Percentiles rank a stretch among this genome's conserved stretches.
These are phyloP conservation scores for Mayamaea pseudoterrestris DNA, from an alignment of 108 stramenopile genomes.

Conservation along the genomic window DNA sequence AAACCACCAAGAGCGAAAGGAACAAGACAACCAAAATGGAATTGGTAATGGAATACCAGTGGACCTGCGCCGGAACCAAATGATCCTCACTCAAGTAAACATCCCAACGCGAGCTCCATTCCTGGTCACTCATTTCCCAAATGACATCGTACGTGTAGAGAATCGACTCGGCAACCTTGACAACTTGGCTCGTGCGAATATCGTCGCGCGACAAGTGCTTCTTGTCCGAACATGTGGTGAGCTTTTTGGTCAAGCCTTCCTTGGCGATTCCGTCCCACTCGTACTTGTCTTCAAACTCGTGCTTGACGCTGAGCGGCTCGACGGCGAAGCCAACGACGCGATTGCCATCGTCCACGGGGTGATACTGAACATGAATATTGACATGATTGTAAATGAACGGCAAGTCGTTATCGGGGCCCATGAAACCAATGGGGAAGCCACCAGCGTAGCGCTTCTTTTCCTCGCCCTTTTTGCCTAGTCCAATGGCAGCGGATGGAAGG, in stretches of 20 bases:
- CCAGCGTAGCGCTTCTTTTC: constrained; percentile 71
- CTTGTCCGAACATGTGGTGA: constrained; percentile 44
- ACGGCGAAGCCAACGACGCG: constrained; percentile 93
- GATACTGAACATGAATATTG: constrained; percentile 86
- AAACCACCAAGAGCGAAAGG: constrained; percentile 86
- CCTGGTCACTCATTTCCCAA: constrained; percentile 80
- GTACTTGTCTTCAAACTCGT: constrained; percentile 61
- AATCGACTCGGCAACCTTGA: constrained; percentile 47
- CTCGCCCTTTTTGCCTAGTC: constrained; percentile 31
- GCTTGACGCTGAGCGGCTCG: constrained; percentile 85
- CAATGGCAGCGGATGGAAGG: constrained; percentile 85
- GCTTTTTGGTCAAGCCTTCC: constrained; percentile 51
- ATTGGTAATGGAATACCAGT: constrained; percentile 96
- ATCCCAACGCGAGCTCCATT: constrained; percentile 98
- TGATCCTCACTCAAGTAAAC: constrained; percentile 89
- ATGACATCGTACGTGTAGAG: constrained; percentile 97
- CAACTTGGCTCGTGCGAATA: constrained; percentile 35
- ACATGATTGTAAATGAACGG: constrained; percentile 92
- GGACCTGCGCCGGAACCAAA: constrained; percentile 89
- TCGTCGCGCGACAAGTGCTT: constrained; percentile 24
- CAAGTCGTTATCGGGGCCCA: constrained; percentile 35
- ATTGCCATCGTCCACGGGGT: constrained; percentile 67
- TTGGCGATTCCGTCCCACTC: constrained; percentile 56
- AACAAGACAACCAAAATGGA: constrained; percentile 92
- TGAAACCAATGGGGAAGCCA: constrained; percentile 90